These are phyloP conservation scores for Phytophthora sp. DNA, from an alignment of 352 stramenopile species.

Conservation along the genomic window DNA sequence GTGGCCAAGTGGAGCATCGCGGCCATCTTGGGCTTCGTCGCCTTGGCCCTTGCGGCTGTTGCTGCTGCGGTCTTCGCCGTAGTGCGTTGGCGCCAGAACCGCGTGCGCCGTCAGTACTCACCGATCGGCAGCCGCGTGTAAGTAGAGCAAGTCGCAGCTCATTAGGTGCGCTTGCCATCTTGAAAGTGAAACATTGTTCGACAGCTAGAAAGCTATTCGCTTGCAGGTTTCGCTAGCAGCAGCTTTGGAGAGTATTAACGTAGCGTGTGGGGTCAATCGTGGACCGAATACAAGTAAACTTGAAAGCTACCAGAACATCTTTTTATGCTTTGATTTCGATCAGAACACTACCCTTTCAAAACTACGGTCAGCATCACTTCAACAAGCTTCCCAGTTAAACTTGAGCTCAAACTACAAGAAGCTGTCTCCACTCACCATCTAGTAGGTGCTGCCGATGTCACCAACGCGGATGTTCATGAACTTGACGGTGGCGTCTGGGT, in stretches of 20 bases:
- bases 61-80: constrained; percentile 33
- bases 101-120: constrained; percentile 50
- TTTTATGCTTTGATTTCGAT: too few relatives aligned
- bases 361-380: too few relatives aligned
- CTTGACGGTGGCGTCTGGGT: constrained; percentile 66
- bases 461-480: constrained; percentile 80
- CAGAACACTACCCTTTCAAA: too few relatives aligned
- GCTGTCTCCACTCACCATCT: not conserved
- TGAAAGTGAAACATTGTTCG: constrained; percentile 3
- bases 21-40: constrained; percentile 30
- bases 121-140: constrained; percentile 47
- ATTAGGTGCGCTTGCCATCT: not conserved
- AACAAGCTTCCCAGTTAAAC: too few relatives aligned
- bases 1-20: constrained; percentile 39
- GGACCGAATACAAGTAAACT: constrained; percentile 8
- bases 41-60: constrained; percentile 18
- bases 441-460: constrained; percentile 63
- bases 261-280: not conserved
- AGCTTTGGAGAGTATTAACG: not conserved
- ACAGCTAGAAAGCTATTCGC: not conserved
- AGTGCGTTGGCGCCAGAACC: constrained; percentile 39
- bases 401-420: not conserved
- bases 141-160: constrained; percentile 9
- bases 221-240: not conserved
- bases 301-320: too few relatives aligned